phyloP scores from a whole-genome alignment of 2,329 filamentous ascomycete genomes.

The Trichoderma sp. region DNA sequence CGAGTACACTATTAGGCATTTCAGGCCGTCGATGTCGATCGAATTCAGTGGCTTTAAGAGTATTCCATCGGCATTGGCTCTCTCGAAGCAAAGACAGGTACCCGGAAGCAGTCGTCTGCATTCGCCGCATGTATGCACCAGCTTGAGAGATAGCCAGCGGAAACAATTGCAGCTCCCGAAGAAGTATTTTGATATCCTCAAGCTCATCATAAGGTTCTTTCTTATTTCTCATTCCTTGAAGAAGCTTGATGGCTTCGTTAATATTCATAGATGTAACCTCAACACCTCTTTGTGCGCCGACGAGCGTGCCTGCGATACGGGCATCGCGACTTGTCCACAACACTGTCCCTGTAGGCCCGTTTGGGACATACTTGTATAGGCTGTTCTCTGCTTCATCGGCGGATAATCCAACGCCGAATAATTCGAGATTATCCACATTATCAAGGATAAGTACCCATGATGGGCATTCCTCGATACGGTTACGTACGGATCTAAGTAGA shows the following conservation, averaged over 20 bases:
- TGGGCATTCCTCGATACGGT: not conserved
- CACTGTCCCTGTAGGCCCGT: not conserved
- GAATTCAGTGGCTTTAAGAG: not conserved
- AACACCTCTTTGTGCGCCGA: not conserved
- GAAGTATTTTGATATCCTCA: not conserved
- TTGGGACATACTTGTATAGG: not conserved
- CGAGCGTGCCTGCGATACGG: not conserved
- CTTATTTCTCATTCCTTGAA: not conserved
- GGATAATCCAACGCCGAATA: not conserved
- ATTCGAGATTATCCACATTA: not conserved
- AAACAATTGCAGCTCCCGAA: fast-evolving
- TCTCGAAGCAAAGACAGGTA: not conserved
- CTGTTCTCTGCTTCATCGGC: not conserved
- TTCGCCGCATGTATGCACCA: not conserved
- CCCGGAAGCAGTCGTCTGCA: not conserved
- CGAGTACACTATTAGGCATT: not conserved
- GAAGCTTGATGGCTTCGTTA: not conserved
- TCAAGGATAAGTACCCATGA: not conserved
- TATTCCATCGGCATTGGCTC: not conserved
- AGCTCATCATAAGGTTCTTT: not conserved
- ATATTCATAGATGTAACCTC: not conserved
- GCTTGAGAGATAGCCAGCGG: not conserved
- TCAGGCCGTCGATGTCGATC: not conserved
- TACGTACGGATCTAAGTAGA: not conserved
- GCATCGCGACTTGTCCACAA: not conserved